Evolutionary conservation across 2,329 filamentous ascomycete species (phyloP), one percentile per base, ranked within the genome.

Genomic region (Botrytis elliptica): DNA sequence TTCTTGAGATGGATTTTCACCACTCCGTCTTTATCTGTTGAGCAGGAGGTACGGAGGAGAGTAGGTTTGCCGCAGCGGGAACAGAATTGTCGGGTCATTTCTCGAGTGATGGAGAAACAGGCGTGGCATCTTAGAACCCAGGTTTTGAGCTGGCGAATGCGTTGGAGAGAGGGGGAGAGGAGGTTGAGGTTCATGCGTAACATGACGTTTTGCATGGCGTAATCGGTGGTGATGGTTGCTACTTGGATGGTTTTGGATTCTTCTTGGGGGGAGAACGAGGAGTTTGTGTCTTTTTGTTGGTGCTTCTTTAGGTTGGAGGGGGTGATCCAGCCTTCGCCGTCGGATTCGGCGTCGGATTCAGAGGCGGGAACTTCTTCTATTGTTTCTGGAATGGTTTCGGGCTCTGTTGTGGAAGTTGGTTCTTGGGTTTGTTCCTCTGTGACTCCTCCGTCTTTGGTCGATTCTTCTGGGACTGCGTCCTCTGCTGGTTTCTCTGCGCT

Each of bases 191-290:
- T 97, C 86, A 98, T 97, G 78, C 97, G 93, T 7, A 99, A 88
- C 2, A 96, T 89, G 12, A 98, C 94, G 82, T 98, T 98, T 84
- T 98, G 95, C 93, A 99, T 97, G 72, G 96, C 95, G 83, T 93
- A 98, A 85, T 99, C 96, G 73, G 92, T 94, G 1, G 96, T 98
- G 80, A 98, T 91, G 63, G 95, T 91, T n/a, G 94, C 95, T 25
- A 93, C 93, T 83, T 97, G 91, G 78, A 98, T 91, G 20, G 89
- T 89, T 75, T 88, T 88, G 52, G 88, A 86, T 71, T 89, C 86
- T 2, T 86, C 82, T 74, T 85, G 82, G 67, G 86, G 83, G 59
- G 86, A 83, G 33, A 85, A 82, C 1, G 85, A 82, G 9, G 83
- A 84, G 36, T 85, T 83, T 40, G 83, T 82, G 78, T 95, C 91